Evolutionary conservation across 139 green algal genomes (phyloP).

Genomic region (Protoeuglena noctilucae): DNA sequence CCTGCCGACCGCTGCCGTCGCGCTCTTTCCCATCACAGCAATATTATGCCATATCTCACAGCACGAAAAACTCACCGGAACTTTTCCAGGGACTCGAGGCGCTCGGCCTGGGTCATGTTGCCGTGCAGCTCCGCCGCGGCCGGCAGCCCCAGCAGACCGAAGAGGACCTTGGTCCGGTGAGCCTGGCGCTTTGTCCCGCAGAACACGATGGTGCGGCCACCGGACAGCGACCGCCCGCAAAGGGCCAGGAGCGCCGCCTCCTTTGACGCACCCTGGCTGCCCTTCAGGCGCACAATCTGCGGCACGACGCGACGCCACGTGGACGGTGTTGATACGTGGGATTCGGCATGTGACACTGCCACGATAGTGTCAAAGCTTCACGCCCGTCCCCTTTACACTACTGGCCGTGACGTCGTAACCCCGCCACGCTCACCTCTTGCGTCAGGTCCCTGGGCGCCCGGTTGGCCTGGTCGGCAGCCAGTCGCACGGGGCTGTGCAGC

Average conservation of each 20-base stretch:
- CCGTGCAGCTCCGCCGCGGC: constrained; percentile 81
- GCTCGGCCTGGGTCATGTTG: constrained; percentile 74
- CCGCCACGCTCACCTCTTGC: constrained; percentile 72
- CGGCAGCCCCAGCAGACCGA: constrained; percentile 67
- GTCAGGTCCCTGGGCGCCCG: constrained; percentile 46
- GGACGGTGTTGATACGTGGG: too few species aligned
- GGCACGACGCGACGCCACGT: too few species aligned
- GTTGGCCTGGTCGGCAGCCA: constrained; percentile 64
- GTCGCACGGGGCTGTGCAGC: constrained; percentile 63
- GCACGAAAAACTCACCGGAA: too few species aligned
- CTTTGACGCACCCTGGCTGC: constrained; percentile 24
- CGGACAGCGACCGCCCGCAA: constrained; percentile 42
- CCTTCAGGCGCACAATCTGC: constrained; percentile 71
- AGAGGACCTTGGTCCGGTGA: constrained; percentile 86
- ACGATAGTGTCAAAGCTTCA: too few species aligned
- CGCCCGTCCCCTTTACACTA: too few species aligned
- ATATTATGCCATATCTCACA: too few species aligned
- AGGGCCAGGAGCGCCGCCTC: constrained; percentile 80
- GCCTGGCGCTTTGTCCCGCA: constrained; percentile 71
- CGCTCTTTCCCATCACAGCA: too few species aligned
- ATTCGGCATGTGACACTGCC: too few species aligned
- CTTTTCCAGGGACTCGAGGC: constrained; percentile 67
- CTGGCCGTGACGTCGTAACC: too few species aligned
- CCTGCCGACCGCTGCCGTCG: too few species aligned
- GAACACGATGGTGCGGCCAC: constrained; percentile 75